phyloP scores from a whole-genome alignment of 2,329 filamentous ascomycete species.

The Pezicula carpinea region DNA sequence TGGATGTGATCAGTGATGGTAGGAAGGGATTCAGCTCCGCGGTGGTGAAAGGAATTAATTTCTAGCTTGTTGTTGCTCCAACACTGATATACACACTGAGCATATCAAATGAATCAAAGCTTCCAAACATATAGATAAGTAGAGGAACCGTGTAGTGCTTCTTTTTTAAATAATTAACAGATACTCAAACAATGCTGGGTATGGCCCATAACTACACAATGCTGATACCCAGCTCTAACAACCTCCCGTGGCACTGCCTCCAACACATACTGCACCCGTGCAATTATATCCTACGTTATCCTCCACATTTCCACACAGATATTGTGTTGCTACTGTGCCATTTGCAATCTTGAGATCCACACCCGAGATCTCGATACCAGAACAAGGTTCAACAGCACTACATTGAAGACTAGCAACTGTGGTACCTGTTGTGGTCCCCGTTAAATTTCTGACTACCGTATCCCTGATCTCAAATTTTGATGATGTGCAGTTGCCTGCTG shows the following conservation, averaged over 20 bases:
- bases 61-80: no score
- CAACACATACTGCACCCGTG: constrained; percentile 14
- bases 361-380: constrained; percentile 17
- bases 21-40: no score
- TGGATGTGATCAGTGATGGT: no score
- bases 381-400: constrained; percentile 26
- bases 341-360: constrained; percentile 17
- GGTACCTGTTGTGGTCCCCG: constrained; percentile 13
- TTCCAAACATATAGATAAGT: no score
- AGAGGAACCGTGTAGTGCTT: no score
- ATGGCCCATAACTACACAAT: no score
- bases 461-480: constrained; percentile 34
- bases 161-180: no score
- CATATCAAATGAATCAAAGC: no score
- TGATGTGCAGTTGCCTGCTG: constrained; percentile 32
- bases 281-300: constrained; percentile 21
- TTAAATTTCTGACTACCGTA: constrained; percentile 20
- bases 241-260: background rate
- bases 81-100: no score
- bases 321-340: constrained; percentile 16
- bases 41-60: no score
- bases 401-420: constrained; percentile 28
- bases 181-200: no score
- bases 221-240: no score
- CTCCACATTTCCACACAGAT: constrained; percentile 25